These are phyloP conservation scores for Populus simonii DNA, from an alignment of 345 rosid species.

Conservation along the genomic window DNA sequence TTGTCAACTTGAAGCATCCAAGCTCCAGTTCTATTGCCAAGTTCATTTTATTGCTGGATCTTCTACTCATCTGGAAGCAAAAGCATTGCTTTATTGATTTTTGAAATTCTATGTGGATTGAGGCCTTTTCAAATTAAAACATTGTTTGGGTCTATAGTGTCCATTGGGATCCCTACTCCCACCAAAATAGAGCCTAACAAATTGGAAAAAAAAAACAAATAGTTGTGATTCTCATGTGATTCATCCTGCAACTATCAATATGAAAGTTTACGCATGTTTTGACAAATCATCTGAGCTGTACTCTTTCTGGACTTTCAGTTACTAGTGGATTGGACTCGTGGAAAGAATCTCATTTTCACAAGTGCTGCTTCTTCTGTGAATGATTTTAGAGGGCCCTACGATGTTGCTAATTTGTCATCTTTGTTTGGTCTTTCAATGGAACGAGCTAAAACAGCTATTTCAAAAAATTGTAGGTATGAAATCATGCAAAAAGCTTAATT, in stretches of 20 bases:
- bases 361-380: slow-evolving; percentile 70
- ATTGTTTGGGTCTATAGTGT: not conserved
- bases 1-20: not conserved
- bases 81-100: not conserved
- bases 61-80: not conserved
- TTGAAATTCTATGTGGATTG: not conserved
- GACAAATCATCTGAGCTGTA: not conserved
- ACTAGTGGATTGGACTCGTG: slow-evolving; percentile 81
- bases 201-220: too few species aligned
- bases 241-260: not conserved
- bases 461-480: slow-evolving; percentile 77
- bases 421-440: slow-evolving; percentile 73
- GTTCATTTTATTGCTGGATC: not conserved
- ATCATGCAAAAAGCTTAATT: slow-evolving; percentile 10
- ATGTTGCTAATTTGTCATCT: slow-evolving; percentile 67
- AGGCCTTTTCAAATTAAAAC: not conserved
- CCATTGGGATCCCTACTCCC: not conserved
- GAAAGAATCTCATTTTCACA: slow-evolving; percentile 71
- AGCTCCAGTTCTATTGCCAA: not conserved
- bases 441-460: slow-evolving; percentile 67
- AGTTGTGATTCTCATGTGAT: not conserved
- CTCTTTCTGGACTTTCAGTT: slow-evolving; percentile 39
- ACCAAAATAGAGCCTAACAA: too few species aligned
- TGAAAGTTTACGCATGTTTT: not conserved
- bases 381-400: slow-evolving; percentile 83